A percentile compares a stretch with the other conserved stretches of the same genome.
These are phyloP conservation scores for Phaeosphaeriaceae sp. DNA, from an alignment of 2,329 filamentous ascomycete genomes.

Conservation along the genomic window DNA sequence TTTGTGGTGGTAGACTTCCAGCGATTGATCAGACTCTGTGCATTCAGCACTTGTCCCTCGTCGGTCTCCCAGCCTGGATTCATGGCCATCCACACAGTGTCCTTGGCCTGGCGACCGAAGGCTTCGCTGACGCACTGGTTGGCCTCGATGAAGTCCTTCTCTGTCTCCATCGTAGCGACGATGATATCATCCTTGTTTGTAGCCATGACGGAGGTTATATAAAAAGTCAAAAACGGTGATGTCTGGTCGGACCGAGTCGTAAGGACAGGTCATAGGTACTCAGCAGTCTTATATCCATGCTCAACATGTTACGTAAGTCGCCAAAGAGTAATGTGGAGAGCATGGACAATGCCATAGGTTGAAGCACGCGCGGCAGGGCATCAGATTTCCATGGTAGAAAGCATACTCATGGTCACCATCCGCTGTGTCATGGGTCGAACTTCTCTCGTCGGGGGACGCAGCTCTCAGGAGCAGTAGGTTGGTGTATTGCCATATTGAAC, in stretches of 20 bases:
- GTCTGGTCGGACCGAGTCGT: not conserved
- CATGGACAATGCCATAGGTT: not conserved
- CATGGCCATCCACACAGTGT: constrained; percentile 60
- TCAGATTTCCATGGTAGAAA: not conserved
- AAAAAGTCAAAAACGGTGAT: not conserved
- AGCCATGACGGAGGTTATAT: constrained; percentile 14
- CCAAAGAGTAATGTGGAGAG: not conserved
- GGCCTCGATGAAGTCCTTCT: constrained; percentile 32
- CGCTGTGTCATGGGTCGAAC: not conserved
- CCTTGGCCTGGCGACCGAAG: constrained; percentile 61
- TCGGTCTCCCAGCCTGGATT: constrained; percentile 64
- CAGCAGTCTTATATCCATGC: not conserved
- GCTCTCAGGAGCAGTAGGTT: too few relatives aligned
- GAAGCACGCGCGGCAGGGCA: not conserved
- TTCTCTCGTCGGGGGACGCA: too few relatives aligned
- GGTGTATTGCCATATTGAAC: too few relatives aligned
- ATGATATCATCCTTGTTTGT: constrained; percentile 17
- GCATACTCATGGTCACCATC: not conserved
- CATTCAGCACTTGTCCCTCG: constrained; percentile 50
- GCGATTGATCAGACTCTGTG: constrained; percentile 50
- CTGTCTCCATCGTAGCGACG: constrained; percentile 25
- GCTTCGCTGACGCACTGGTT: constrained; percentile 47
- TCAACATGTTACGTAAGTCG: not conserved
- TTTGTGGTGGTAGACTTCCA: constrained; percentile 53
- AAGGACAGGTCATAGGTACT: not conserved